A percentile compares a stretch with the other conserved stretches of the same genome.
Conservation (phyloP, 2,329 filamentous ascomycete genomes). For the Penicillium aurantiogriseum region DNA sequence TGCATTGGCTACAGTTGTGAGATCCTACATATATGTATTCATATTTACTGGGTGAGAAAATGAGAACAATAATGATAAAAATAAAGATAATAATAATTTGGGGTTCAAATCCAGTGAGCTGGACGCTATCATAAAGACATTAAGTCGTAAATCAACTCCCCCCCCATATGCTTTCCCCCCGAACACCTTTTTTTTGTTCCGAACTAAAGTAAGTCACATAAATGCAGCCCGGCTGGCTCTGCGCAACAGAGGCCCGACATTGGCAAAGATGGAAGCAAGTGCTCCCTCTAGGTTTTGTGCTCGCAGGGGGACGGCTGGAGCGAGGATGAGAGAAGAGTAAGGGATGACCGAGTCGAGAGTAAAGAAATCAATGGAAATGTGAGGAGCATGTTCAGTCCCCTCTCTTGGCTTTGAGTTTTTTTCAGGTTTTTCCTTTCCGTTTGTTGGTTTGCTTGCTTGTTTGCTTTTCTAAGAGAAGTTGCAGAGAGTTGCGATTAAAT, state of each 20-base stretch:
- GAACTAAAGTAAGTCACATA: conserved; percentile 1
- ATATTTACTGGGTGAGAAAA: background rate
- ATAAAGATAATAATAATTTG: conserved; percentile 5
- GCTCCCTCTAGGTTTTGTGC: background rate
- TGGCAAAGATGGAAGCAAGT: background rate
- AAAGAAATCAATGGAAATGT: background rate
- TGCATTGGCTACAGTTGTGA: background rate
- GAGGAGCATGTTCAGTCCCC: background rate
- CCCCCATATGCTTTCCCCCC: conserved; percentile 9
- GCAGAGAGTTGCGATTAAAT: background rate
- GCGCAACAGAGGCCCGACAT: conserved; percentile 1
- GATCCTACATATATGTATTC: background rate
- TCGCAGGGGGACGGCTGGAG: conserved; percentile 8
- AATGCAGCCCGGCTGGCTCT: conserved; percentile 9
- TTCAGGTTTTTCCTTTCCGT: background rate
- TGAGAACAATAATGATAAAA: background rate
- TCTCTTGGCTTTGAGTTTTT: background rate
- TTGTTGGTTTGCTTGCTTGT: background rate
- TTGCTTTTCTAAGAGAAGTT: background rate
- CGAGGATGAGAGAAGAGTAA: background rate
- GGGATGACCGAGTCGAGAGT: background rate
- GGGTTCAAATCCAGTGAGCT: background rate
- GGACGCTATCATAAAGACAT: conserved; percentile 11
- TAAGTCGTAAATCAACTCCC: conserved; percentile 12
- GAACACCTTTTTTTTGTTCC: conserved; percentile 7